A percentile compares a stretch with the other conserved stretches of the same genome.
Evolutionary conservation across 2,329 filamentous ascomycete genomes (phyloP).

Genomic region (Pseudogymnoascus sp.): DNA sequence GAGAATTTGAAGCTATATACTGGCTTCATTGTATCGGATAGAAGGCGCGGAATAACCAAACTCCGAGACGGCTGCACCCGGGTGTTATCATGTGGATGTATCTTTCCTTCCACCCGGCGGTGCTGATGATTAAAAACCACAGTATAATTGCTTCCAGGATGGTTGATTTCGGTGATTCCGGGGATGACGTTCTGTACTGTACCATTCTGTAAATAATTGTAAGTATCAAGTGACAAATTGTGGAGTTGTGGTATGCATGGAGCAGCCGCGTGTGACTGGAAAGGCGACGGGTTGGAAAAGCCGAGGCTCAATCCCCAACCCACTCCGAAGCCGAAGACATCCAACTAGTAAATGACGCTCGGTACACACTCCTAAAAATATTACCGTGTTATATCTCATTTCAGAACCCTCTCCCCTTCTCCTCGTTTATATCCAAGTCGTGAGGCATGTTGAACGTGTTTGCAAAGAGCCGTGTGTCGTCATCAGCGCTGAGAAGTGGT

Average conservation of each 20-base stretch:
- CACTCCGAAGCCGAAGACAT: constrained; percentile 1
- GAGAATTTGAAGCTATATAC: neutral
- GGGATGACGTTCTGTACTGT: neutral
- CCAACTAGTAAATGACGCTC: constrained; percentile 6
- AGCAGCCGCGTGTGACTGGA: neutral
- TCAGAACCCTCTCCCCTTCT: constrained; percentile 9
- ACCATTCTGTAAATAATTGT: neutral
- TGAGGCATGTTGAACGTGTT: constrained; percentile 30
- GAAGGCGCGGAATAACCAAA: neutral
- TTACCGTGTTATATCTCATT: constrained; percentile 10
- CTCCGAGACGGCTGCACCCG: neutral
- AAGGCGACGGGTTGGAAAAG: constrained; percentile 3
- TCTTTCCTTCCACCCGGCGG: neutral
- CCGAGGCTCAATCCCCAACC: neutral
- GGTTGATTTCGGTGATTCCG: neutral
- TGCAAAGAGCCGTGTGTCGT: constrained; percentile 26
- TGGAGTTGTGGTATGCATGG: neutral
- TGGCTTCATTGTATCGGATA: neutral
- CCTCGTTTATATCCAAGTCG: constrained; percentile 10
- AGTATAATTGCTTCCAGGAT: neutral
- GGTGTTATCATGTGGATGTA: constrained; percentile 3
- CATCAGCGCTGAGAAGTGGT: constrained; percentile 26
- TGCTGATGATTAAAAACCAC: neutral
- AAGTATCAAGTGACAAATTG: neutral
- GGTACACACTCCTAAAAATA: constrained; percentile 3